phyloP scores from a whole-genome alignment of 306 rosid genomes.

The Quercus robur region DNA sequence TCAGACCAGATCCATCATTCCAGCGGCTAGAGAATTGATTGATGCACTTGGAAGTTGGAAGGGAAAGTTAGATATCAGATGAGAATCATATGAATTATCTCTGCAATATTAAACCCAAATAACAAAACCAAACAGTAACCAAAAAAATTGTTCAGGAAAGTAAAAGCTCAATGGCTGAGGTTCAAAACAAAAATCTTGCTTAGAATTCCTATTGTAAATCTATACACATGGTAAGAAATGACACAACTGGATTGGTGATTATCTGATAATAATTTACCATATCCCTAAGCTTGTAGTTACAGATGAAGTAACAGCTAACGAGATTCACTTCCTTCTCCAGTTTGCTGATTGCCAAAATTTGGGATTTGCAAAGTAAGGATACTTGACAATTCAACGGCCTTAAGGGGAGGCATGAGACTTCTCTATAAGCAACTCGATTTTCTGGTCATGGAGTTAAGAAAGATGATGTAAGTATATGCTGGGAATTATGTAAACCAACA shows the following conservation, averaged over 20 bases:
- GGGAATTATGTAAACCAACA: constrained; percentile 7
- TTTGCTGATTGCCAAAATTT: not conserved
- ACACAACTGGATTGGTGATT: not conserved
- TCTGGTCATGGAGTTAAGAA: constrained; percentile 41
- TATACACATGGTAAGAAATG: not conserved
- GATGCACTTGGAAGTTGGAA: too few species aligned
- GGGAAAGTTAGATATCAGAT: too few species aligned
- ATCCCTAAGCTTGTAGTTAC: not conserved
- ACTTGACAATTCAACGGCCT: constrained; percentile 19
- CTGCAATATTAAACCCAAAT: too few species aligned
- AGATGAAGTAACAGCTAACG: not conserved
- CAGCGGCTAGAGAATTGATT: too few species aligned
- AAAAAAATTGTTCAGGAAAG: not conserved
- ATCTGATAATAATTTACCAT: not conserved
- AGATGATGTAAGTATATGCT: not conserved
- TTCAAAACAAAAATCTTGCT: not conserved
- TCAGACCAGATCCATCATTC: too few species aligned
- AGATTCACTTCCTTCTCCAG: not conserved
- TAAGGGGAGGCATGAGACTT: constrained; percentile 38
- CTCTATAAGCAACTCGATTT: constrained; percentile 62
- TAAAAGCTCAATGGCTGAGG: not conserved
- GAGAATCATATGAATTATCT: too few species aligned
- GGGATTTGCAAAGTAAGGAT: not conserved
- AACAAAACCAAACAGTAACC: too few species aligned
- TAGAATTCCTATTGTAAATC: not conserved